A percentile compares a stretch with the other conserved stretches of the same genome.
These are phyloP conservation scores for Rhodosporidiobolus odoratus DNA, from an alignment of 768 basidiomycete species.

Conservation along the genomic window DNA sequence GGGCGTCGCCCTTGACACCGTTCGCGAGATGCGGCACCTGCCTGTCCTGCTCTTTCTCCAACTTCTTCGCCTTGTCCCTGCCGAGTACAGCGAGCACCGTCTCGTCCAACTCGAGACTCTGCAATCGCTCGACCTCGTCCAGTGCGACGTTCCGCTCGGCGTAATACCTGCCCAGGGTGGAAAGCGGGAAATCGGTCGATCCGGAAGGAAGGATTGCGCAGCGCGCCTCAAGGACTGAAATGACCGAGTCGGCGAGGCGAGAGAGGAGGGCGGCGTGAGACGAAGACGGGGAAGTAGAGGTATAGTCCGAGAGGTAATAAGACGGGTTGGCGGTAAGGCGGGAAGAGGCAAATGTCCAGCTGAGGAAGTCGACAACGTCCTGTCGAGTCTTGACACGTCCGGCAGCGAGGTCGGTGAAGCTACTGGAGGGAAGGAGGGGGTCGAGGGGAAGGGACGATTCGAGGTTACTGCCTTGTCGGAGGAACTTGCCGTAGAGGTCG, in stretches of 20 bases:
- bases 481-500: conserved; percentile 72
- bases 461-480: conserved; percentile 80
- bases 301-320: conserved; percentile 56
- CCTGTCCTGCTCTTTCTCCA: too few species aligned
- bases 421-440: conserved; percentile 19
- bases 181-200: conserved; percentile 5
- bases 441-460: conserved; percentile 70
- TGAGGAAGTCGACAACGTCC: conserved; percentile 67
- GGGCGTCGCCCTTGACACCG: neutral
- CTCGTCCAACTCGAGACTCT: conserved; percentile 11
- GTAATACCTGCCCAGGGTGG: conserved; percentile 12
- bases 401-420: conserved; percentile 42
- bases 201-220: conserved; percentile 20
- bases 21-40: neutral
- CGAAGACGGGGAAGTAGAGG: conserved; percentile 40
- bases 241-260: conserved; percentile 59
- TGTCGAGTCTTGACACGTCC: conserved; percentile 55
- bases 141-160: neutral
- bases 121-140: conserved; percentile 30
- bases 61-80: conserved; percentile 6
- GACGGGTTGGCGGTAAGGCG: conserved; percentile 72
- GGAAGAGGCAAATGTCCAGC: conserved; percentile 71
- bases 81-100: conserved; percentile 8
- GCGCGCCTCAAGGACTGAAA: conserved; percentile 22
- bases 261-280: conserved; percentile 60